Evolutionary conservation across 768 basidiomycete species (phyloP), one percentile per base, ranked within the genome.

Genomic region (Termitomyces sp.): DNA sequence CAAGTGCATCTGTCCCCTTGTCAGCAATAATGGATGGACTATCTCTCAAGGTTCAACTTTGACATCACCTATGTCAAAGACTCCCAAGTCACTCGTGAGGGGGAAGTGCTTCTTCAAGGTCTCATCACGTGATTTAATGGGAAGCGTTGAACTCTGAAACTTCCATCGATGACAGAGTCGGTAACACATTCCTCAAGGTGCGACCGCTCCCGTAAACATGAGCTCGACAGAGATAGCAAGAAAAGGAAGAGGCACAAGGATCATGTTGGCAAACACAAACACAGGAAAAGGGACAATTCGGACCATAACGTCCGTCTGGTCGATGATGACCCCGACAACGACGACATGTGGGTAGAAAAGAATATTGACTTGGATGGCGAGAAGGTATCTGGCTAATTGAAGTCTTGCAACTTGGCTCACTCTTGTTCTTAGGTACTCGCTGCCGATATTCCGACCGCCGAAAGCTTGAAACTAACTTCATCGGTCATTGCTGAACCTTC

Each of bases 321-420:
- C 26, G 91, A 91, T 65, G 89, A 93, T 62, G 87, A 93, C 64
- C 77, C 79, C 15, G 74, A 83, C 58, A 85, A 84, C 65, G 83
- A 85, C 17, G 85, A 85, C 53, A 80, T 91, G 73, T 94, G 93
- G 93, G 79, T 85, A 22, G 93, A 93, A 74, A 92, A 90, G 75
- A 90, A 90, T 61, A 83, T 92, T 37, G 84, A 85, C 64, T 80
- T 84, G 73, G 87, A 87, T 51, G 85, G 87, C 17, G 87, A 89
- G 69, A 75, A 77, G 65, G 89, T 91, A 66, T 61, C 83, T 77
- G 54, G 30, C 45, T 9, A 22, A 8, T 19, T 50, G 51, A 26
- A 47, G 45, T 15, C 51, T 45, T 24, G 21, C 42, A 34, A 15
- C 41, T 53, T 45, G 61, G 58, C 56, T 56, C 60, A 49, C 34